A percentile compares a stretch with the other conserved stretches of the same genome.
Evolutionary conservation across 1,139 yeast genomes (phyloP).

Genomic region (Suhomyces taliae): DNA sequence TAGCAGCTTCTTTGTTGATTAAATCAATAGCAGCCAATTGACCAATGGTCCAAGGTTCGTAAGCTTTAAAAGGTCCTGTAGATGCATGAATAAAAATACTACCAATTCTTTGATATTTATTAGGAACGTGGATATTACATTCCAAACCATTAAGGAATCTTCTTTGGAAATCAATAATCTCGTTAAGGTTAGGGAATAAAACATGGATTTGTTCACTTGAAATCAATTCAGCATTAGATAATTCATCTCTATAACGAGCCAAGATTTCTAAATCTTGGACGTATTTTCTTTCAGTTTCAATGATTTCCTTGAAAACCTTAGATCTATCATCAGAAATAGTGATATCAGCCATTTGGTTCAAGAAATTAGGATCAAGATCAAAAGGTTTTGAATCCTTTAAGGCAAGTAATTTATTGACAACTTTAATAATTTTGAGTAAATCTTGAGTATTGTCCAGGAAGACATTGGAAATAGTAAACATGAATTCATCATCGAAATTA

Average conservation of each 20-base stretch:
- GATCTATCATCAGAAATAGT: conserved; percentile 56
- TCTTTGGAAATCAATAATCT: conserved; percentile 88
- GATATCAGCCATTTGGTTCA: conserved; percentile 22
- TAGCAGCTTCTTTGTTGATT: conserved; percentile 62
- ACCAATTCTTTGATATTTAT: conserved; percentile 81
- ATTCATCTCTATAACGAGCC: conserved; percentile 64
- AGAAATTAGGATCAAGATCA: conserved; percentile 7
- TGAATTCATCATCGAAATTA: conserved; percentile 66
- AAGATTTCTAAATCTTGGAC: conserved; percentile 86
- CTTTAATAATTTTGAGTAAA: conserved; percentile 67
- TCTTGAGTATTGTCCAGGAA: conserved; percentile 82
- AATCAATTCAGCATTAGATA: conserved; percentile 63
- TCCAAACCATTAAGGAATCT: conserved; percentile 85
- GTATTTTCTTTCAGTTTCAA: conserved; percentile 88
- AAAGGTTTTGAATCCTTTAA: conserved; percentile 26
- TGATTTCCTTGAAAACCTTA: conserved; percentile 78
- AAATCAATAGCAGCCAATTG: conserved; percentile 86
- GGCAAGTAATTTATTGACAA: conserved; percentile 64
- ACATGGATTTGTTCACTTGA: conserved; percentile 79
- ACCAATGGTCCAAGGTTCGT: conserved; percentile 87
- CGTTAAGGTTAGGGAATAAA: conserved; percentile 83
- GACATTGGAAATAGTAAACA: conserved; percentile 89
- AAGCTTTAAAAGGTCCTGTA: conserved; percentile 74
- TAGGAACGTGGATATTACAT: conserved; percentile 76
- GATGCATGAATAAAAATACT: conserved; percentile 82